Percentiles rank a stretch among this genome's conserved stretches.
Evolutionary conservation across 805 yeast genomes (phyloP).

Genomic region (Saccharomycopsis sp.): DNA sequence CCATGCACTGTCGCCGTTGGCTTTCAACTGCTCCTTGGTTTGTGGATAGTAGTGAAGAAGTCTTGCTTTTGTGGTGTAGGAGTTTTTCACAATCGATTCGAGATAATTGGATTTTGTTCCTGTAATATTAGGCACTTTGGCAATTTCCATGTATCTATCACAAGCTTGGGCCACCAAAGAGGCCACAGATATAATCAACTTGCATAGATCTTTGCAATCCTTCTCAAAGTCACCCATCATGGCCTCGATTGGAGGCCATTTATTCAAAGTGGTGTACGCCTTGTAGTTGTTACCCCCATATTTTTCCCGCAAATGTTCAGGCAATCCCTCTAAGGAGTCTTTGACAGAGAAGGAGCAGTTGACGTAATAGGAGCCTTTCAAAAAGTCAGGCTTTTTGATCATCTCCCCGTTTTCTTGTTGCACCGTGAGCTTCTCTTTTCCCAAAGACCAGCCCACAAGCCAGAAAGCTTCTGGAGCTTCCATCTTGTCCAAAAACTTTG

Average conservation of each 20-base stretch:
- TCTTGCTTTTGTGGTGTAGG: conserved; percentile 53
- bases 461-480: conserved; percentile 46
- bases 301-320: conserved; percentile 27
- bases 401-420: conserved; percentile 30
- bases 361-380: conserved; percentile 52
- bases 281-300: conserved; percentile 29
- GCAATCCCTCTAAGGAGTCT: conserved; percentile 40
- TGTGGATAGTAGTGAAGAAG: conserved; percentile 47
- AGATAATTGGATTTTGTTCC: conserved; percentile 29
- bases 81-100: conserved; percentile 38
- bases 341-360: conserved; percentile 50
- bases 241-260: conserved; percentile 40
- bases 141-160: conserved; percentile 35
- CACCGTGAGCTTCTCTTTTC: conserved; percentile 41
- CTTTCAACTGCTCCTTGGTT: conserved; percentile 8
- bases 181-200: conserved; percentile 43
- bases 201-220: conserved; percentile 35
- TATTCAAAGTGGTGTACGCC: conserved; percentile 43
- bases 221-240: conserved; percentile 27
- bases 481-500: conserved; percentile 29
- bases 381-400: conserved; percentile 29
- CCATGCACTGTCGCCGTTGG: conserved; percentile 36
- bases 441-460: conserved; percentile 57
- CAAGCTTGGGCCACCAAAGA: conserved; percentile 46
- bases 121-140: conserved; percentile 21